These are phyloP conservation scores for Sphagnum magellanicum DNA, from an alignment of 228 moss, liverwort and hornwort species.

Conservation along the genomic window DNA sequence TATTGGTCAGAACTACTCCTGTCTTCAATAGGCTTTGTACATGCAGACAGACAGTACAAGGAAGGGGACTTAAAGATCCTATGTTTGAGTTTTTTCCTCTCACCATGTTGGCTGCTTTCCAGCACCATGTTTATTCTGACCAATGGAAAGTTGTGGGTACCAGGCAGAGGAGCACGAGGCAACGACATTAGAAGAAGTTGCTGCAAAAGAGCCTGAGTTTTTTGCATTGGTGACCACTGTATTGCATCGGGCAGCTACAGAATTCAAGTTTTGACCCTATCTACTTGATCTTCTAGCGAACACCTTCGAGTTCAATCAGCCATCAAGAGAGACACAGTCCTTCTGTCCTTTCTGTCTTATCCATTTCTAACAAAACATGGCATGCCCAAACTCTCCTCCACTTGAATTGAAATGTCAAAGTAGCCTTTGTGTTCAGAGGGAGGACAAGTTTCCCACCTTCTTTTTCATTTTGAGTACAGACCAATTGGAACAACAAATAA, in stretches of 20 bases:
- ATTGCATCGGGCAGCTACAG: constrained; percentile 36
- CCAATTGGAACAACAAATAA: no score
- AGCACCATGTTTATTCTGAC: not conserved
- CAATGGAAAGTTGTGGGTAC: constrained; percentile 5
- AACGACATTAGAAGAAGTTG: constrained; percentile 49
- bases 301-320: no score
- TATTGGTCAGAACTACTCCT: constrained; percentile 1
- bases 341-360: no score
- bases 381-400: no score
- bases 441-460: no score
- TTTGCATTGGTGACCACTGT: constrained; percentile 68
- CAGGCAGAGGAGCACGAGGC: constrained; percentile 89
- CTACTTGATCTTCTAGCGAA: not conserved
- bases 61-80: not conserved
- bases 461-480: no score
- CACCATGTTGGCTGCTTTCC: not conserved
- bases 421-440: no score
- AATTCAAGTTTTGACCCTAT: constrained; percentile 10
- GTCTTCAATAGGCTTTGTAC: not conserved
- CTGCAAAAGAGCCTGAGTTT: constrained; percentile 49
- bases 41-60: not conserved
- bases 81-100: not conserved
- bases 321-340: no score
- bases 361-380: no score
- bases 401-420: no score